These are phyloP conservation scores for Raffaelea arxii DNA, from an alignment of 2,329 filamentous ascomycete species.

Conservation along the genomic window DNA sequence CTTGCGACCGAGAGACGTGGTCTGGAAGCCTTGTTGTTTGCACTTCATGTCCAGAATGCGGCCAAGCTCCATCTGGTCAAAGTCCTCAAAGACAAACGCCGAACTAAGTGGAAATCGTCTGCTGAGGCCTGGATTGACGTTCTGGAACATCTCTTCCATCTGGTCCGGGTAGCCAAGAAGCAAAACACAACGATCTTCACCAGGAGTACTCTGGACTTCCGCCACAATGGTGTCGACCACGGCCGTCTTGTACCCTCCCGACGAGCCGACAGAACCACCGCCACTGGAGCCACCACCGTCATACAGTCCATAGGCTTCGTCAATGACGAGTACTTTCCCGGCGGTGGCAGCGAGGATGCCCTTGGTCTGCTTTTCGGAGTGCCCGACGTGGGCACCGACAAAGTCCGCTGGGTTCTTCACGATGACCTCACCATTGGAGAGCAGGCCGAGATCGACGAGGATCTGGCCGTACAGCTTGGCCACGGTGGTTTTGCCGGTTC, in stretches of 20 bases:
- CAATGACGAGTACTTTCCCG: constrained; percentile 71
- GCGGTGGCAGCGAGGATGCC: constrained; percentile 54
- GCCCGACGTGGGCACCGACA: constrained; percentile 50
- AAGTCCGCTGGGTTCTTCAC: constrained; percentile 68
- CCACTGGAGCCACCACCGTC: constrained; percentile 25
- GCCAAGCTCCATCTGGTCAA: constrained; percentile 45
- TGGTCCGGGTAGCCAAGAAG: constrained; percentile 60
- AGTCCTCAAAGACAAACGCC: constrained; percentile 63
- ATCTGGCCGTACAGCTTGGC: constrained; percentile 64
- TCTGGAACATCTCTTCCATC: constrained; percentile 65
- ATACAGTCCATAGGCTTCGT: constrained; percentile 66
- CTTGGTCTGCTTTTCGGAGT: constrained; percentile 63
- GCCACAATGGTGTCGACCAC: constrained; percentile 68
- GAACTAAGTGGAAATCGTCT: constrained; percentile 54
- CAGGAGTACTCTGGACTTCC: constrained; percentile 58
- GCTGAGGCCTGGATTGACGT: constrained; percentile 59
- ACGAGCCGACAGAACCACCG: constrained; percentile 15
- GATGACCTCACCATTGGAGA: constrained; percentile 63
- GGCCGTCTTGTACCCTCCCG: constrained; percentile 44
- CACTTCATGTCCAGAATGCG: constrained; percentile 56
- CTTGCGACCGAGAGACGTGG: constrained; percentile 38
- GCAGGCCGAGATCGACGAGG: constrained; percentile 54
- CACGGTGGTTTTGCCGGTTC: constrained; percentile 68
- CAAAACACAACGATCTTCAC: constrained; percentile 64
- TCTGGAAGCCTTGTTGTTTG: constrained; percentile 40